Base-by-base conservation (phyloP, 768 basidiomycete species). In the Symmetrospora coprosmae region DNA sequence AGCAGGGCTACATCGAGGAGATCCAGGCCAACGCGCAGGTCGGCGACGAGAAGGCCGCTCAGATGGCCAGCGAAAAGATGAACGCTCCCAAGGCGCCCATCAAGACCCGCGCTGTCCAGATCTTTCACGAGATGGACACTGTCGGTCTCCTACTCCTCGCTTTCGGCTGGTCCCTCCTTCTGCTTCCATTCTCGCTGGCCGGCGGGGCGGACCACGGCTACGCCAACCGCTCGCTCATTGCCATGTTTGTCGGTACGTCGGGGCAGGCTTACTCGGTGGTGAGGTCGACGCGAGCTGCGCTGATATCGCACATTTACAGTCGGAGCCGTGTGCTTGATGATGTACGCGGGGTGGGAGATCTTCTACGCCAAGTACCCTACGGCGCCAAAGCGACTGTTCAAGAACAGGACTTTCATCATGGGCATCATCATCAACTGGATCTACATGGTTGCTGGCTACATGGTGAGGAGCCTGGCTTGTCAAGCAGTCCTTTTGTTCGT, bases 131-230 rank as follows among this genome's bases (percentile, higher is more conserved):
- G 45, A 17, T 62, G 6, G 65, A 66, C 50, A 23, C 33, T 23
- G 19, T 66, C 33, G 65, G 65, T 7, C 51, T 66, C 9, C 2
- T 66, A 23, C 55, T 66, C 0, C 63, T 64, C 31, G 65, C 60
- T 0, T 64, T 62, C 17, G 63, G 63, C 2, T 66, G 63, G 63
- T 52, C 65, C 1, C 64, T 64, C 34, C 52, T 67, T 21, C 66
- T 67, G 23, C 41, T 67, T 1, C 66, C 66, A 9, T 65, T 67
- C 48, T 63, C 66, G 11, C 64, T 73, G 48, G 68, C 70, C 2
- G 66, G 60, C 17, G 69, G 68, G 2, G 68, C 72, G 3, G 68
- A 72, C 31, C 55, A 66, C 8, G 73, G 73, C 1, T 74, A 71
- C 60, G 40, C 61, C 16, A 62, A 63, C 14, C 65, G 64, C 1